Base-by-base conservation (phyloP, 805 yeast genomes). In the Jamesozyma lodderae region DNA sequence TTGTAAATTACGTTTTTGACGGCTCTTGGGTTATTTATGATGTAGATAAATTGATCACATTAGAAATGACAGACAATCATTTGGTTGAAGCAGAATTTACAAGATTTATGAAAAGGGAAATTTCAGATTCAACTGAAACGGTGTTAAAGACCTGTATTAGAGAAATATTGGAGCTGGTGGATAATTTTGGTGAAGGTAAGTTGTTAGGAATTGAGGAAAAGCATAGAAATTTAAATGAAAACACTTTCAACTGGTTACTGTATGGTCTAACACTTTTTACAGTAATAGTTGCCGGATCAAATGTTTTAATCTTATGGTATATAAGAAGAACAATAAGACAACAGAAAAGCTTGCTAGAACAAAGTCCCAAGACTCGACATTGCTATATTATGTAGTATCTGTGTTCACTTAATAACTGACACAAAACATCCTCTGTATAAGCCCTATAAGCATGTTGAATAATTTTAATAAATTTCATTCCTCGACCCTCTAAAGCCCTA, bases 21-120 rank as follows among this genome's bases (percentile, higher is more conserved):
- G 47, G 52, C 2, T 62, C 68, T 3, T 64, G 69, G 69, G 37
- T 45, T 10, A 46, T 55, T 14, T 37, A 49, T 11, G 62, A 59
- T 38, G 33, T 43, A 7, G 44, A 40, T 15, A 53, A 53, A 34
- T 37, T 36, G 13, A 42, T 57, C 16, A 31, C 51, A 5, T 28
- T 57, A 7, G 40, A 44, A 13, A 34, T 56, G 8, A 48, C 45
- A 6, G 35, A 43, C 7, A 35, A 41, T 15, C 39, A 30, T 4
- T 22, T 24, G 10, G 35, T 33, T 9, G 31, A 27, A 16, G 24
- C 15, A 18, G 38, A 31, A 19, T 9, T 23, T n/a, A 10, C 25
- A 1, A 6, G 15, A 3, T 37, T 29, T 21, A 19, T 30, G 5
- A 27, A 31, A 14, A 29, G 29, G 5, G 20, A 18, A n/a, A 21